These are phyloP conservation scores for Fraxinus anomala DNA, from an alignment of 257 asterid genomes.

Conservation along the genomic window DNA sequence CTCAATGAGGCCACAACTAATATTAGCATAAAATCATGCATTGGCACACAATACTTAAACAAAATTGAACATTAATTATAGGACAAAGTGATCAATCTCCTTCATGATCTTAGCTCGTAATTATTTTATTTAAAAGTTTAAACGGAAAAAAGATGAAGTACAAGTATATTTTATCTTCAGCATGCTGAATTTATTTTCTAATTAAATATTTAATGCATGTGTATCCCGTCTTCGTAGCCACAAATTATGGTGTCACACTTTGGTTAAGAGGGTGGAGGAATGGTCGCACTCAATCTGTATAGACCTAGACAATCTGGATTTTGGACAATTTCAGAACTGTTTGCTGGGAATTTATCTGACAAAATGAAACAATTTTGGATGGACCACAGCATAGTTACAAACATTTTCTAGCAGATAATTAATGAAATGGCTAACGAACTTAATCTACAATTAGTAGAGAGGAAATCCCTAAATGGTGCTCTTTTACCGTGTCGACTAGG, in stretches of 20 bases:
- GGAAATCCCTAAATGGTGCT: background rate
- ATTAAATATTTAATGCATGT: no score
- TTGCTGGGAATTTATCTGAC: constrained; percentile 6
- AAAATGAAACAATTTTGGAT: background rate
- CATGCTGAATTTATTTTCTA: no score
- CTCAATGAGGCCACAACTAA: no score
- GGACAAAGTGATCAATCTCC: no score
- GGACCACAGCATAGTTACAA: background rate
- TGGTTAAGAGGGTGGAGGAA: background rate
- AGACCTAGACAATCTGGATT: background rate
- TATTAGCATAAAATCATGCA: no score
- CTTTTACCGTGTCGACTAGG: background rate
- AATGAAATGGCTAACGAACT: background rate
- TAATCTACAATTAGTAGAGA: background rate
- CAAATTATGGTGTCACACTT: background rate
- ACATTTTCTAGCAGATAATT: background rate
- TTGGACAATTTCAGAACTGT: background rate
- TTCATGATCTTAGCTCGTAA: no score
- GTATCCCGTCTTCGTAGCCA: no score
- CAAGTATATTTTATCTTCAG: no score
- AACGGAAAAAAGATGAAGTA: no score
- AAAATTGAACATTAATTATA: no score
- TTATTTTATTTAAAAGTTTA: no score
- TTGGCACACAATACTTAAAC: no score
- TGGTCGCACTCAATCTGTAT: background rate